Percentiles rank a stretch among this genome's conserved stretches.
Evolutionary conservation across 148 eudicot species (phyloP).

Genomic region (Nyssa sinensis): DNA sequence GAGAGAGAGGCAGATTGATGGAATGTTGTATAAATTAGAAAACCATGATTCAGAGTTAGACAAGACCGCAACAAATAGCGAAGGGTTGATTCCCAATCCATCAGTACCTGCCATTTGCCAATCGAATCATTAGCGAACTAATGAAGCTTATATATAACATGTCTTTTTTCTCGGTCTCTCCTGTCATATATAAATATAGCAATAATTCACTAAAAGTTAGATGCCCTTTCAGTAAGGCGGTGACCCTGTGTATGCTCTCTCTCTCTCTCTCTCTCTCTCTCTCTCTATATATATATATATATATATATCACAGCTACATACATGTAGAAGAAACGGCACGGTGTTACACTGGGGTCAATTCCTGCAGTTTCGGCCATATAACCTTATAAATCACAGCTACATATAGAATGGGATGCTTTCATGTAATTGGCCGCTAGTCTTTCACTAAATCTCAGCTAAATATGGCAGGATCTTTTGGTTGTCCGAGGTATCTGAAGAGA

Average conservation of each 20-base stretch:
- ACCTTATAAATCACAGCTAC: constrained; percentile 23
- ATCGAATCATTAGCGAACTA: constrained; percentile 10
- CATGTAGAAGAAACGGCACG: constrained; percentile 22
- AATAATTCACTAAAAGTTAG: constrained; percentile 6
- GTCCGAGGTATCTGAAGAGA: constrained; percentile 20
- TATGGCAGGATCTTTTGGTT: constrained; percentile 46
- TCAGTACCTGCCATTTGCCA: constrained; percentile 1
- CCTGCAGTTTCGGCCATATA: constrained; percentile 33
- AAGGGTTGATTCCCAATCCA: constrained; percentile 7
- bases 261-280: too few relatives aligned
- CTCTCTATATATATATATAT: too few relatives aligned
- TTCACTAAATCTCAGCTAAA: constrained; percentile 41
- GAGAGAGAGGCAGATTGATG: too few relatives aligned
- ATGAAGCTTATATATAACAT: constrained; percentile 7
- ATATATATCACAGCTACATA: background rate
- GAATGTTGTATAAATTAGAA: background rate
- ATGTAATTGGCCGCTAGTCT: constrained; percentile 44
- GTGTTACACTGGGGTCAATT: constrained; percentile 21
- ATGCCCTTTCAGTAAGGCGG: background rate
- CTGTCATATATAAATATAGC: constrained; percentile 24
- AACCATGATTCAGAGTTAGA: background rate
- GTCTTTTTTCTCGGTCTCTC: constrained; percentile 24
- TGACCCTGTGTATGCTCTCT: too few relatives aligned
- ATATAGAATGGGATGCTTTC: constrained; percentile 23
- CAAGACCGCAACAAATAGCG: constrained; percentile 11